phyloP scores from a whole-genome alignment of 192 early-diverging fungal genomes.

The Coemansia asiatica region DNA sequence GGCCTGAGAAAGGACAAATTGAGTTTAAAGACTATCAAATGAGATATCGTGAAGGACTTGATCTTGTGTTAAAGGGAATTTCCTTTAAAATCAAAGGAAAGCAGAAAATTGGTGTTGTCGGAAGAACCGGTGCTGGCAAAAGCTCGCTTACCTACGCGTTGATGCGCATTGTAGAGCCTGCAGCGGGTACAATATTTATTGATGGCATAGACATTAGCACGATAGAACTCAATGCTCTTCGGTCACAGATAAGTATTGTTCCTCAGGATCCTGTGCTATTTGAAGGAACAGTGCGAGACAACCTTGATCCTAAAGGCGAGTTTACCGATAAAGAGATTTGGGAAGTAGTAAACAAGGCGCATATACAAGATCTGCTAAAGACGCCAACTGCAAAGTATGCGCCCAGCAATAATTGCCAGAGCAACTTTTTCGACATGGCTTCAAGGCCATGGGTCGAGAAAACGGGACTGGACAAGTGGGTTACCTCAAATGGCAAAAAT shows the following conservation, averaged over 20 bases:
- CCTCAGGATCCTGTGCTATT: conserved; percentile 67
- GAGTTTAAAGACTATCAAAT: conserved; percentile 37
- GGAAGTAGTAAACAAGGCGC: conserved; percentile 10
- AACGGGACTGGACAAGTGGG: conserved; percentile 2
- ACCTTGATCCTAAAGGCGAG: conserved; percentile 64
- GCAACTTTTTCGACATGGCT: neutral
- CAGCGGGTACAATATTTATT: conserved; percentile 61
- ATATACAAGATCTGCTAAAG: neutral
- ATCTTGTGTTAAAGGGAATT: conserved; percentile 36
- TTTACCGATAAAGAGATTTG: conserved; percentile 17
- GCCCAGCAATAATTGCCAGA: neutral
- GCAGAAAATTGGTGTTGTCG: conserved; percentile 65
- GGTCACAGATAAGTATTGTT: conserved; percentile 57
- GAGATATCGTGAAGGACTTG: conserved; percentile 18
- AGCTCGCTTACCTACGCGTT: conserved; percentile 60
- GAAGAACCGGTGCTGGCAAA: conserved; percentile 63
- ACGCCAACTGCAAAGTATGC: neutral
- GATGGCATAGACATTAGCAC: conserved; percentile 75
- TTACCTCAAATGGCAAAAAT: neutral
- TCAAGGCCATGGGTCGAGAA: neutral
- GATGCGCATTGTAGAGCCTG: conserved; percentile 60
- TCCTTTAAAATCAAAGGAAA: conserved; percentile 54
- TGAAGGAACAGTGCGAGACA: conserved; percentile 62
- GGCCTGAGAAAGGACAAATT: conserved; percentile 27
- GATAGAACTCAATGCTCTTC: conserved; percentile 64